Evolutionary conservation across 805 yeast species (phyloP).

Genomic region (Torulaspora maleeae): DNA sequence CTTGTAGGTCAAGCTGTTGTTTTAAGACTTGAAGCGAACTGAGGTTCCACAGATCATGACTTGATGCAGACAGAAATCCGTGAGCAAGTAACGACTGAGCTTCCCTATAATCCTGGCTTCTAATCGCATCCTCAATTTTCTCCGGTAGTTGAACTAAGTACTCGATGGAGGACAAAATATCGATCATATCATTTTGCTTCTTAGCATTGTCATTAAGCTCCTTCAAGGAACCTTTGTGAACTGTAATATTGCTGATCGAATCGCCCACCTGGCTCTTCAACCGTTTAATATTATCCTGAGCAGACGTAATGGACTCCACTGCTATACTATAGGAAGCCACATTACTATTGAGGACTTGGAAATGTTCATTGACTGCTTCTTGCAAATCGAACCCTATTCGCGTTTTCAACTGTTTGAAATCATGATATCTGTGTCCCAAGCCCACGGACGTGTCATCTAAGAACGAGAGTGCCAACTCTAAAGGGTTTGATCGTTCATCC

Average conservation of each 20-base stretch:
- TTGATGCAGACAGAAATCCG: conserved; percentile 45
- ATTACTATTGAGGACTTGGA: conserved; percentile 77
- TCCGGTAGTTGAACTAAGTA: conserved; percentile 55
- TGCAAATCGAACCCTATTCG: conserved; percentile 56
- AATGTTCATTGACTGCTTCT: conserved; percentile 71
- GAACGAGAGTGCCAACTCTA: conserved; percentile 77
- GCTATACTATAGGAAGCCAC: conserved; percentile 80
- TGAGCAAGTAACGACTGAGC: conserved; percentile 54
- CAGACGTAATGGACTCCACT: conserved; percentile 55
- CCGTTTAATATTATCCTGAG: conserved; percentile 52
- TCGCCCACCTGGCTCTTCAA: conserved; percentile 47
- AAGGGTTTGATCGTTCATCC: conserved; percentile 62
- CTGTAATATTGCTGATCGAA: conserved; percentile 48
- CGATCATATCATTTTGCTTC: conserved; percentile 63
- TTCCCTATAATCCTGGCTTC: conserved; percentile 62
- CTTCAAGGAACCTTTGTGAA: conserved; percentile 51
- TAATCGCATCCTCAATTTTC: conserved; percentile 59
- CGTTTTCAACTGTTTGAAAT: conserved; percentile 58
- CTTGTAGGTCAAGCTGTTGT: conserved; percentile 51
- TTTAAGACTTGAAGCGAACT: conserved; percentile 49
- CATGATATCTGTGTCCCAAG: conserved; percentile 63
- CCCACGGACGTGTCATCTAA: conserved; percentile 91
- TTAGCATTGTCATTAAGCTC: conserved; percentile 63
- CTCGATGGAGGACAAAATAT: conserved; percentile 63
- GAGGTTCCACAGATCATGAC: conserved; percentile 53